A percentile compares a stretch with the other conserved stretches of the same genome.
Evolutionary conservation across 148 eudicot species (phyloP).

Genomic region (Amaranthus cruentus): DNA sequence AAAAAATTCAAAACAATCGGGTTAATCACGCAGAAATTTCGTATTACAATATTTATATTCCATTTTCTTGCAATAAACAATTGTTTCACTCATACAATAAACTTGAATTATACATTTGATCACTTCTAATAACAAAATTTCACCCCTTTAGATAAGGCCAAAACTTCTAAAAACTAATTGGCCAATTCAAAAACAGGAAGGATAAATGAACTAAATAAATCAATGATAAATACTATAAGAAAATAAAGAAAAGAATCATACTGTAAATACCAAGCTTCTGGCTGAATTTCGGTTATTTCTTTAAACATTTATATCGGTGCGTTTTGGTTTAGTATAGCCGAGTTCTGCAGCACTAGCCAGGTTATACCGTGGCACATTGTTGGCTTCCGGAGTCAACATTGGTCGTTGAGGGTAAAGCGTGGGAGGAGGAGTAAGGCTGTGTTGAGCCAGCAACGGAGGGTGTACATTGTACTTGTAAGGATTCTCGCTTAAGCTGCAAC

Average conservation of each 20-base stretch:
- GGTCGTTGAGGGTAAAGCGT: slow-evolving; percentile 93
- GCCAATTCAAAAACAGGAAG: slow-evolving; percentile 4
- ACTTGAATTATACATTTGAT: slow-evolving; percentile 3
- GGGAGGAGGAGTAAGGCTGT: slow-evolving; percentile 78
- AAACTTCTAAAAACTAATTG: background rate
- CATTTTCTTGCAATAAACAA: no score
- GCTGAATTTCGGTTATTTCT: background rate
- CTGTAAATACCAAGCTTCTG: slow-evolving; percentile 1
- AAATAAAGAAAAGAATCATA: background rate
- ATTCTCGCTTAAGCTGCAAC: slow-evolving; percentile 52
- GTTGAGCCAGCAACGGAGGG: slow-evolving; percentile 89
- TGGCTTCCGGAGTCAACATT: slow-evolving; percentile 61
- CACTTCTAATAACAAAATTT: background rate
- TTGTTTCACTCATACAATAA: background rate
- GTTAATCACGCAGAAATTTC: no score
- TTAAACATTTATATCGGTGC: slow-evolving; percentile 84
- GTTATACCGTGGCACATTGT: slow-evolving; percentile 55
- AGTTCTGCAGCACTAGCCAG: slow-evolving; percentile 44
- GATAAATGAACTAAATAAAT: background rate
- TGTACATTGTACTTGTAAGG: slow-evolving; percentile 69
- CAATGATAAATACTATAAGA: background rate
- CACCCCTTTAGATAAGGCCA: slow-evolving; percentile 3
- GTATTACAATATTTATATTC: background rate
- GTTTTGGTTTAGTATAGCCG: slow-evolving; percentile 60
- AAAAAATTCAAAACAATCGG: background rate